phyloP scores from a whole-genome alignment of 2,329 filamentous ascomycete species.

The Cordyceps javanica region DNA sequence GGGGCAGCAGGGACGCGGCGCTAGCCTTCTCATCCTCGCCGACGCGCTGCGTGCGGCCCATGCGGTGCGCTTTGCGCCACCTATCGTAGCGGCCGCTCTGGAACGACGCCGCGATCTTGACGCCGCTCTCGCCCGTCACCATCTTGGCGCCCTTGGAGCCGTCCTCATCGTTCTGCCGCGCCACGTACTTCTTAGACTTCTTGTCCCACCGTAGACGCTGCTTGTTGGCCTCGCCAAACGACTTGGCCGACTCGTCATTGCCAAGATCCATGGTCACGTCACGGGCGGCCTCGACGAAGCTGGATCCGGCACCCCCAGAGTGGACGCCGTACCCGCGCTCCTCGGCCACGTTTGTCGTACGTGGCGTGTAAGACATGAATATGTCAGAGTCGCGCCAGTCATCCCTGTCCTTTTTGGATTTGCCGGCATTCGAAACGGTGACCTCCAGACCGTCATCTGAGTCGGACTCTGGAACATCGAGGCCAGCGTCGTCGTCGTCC shows the following conservation, averaged over 20 bases:
- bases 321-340: conserved; percentile 92
- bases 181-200: conserved; percentile 91
- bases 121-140: conserved; percentile 82
- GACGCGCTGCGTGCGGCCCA: conserved; percentile 70
- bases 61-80: conserved; percentile 82
- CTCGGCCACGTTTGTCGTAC: conserved; percentile 72
- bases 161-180: conserved; percentile 88
- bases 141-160: conserved; percentile 68
- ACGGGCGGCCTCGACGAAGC: conserved; percentile 84
- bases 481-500: conserved; percentile 25
- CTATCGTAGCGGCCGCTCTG: conserved; percentile 87
- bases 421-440: conserved; percentile 57
- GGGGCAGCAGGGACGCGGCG: conserved; percentile 1
- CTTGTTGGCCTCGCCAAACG: conserved; percentile 71
- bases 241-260: conserved; percentile 76
- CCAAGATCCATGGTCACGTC: conserved; percentile 86
- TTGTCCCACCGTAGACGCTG: conserved; percentile 91
- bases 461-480: conserved; percentile 28
- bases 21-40: conserved; percentile 67
- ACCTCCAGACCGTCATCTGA: conserved; percentile 58
- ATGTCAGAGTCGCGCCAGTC: conserved; percentile 79
- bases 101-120: conserved; percentile 94
- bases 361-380: conserved; percentile 95
- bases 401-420: conserved; percentile 47
- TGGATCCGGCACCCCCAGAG: conserved; percentile 65